Evolutionary conservation across 176 grass and related monocot genomes (phyloP).

Genomic region (Olyra latifolia): DNA sequence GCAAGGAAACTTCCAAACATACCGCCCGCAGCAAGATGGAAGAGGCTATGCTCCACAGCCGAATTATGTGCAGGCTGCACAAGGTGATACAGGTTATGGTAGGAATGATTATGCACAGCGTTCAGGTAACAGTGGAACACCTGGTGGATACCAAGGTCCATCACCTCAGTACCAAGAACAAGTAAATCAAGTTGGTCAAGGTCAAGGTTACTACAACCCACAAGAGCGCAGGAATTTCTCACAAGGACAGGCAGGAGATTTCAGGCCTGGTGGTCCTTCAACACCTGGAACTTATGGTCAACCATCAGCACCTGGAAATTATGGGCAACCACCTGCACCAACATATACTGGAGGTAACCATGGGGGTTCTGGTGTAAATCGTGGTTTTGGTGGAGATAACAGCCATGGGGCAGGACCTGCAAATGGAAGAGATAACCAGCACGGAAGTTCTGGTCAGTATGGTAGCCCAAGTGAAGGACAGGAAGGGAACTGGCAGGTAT

Average conservation of each 20-base stretch:
- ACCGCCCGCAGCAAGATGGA: conserved; percentile 52
- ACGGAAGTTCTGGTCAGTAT: conserved; percentile 33
- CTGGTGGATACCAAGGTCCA: conserved; percentile 40
- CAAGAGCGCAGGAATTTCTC: conserved; percentile 54
- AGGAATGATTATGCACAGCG: conserved; percentile 29
- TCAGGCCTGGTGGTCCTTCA: conserved; percentile 32
- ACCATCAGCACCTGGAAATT: conserved; percentile 15
- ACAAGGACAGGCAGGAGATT: conserved; percentile 44
- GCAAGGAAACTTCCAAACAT: conserved; percentile 49
- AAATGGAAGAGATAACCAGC: conserved; percentile 43
- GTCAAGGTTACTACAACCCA: conserved; percentile 52
- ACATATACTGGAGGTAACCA: conserved; percentile 26
- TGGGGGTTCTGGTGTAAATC: conserved; percentile 15
- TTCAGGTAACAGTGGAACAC: conserved; percentile 37
- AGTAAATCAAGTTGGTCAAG: conserved; percentile 44
- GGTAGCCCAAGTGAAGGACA: conserved; percentile 45
- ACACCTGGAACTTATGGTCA: conserved; percentile 41
- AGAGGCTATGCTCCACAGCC: conserved; percentile 48
- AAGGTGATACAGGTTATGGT: conserved; percentile 45
- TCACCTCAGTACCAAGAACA: conserved; percentile 42
- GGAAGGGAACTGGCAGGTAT: conserved; percentile 63
- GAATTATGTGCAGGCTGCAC: conserved; percentile 48
- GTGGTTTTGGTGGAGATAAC: conserved; percentile 44
- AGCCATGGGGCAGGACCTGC: conserved; percentile 18
- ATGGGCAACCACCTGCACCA: conserved; percentile 34